Conservation (phyloP, 1,284 basidiomycete genomes). For the Naganishia sp. region DNA sequence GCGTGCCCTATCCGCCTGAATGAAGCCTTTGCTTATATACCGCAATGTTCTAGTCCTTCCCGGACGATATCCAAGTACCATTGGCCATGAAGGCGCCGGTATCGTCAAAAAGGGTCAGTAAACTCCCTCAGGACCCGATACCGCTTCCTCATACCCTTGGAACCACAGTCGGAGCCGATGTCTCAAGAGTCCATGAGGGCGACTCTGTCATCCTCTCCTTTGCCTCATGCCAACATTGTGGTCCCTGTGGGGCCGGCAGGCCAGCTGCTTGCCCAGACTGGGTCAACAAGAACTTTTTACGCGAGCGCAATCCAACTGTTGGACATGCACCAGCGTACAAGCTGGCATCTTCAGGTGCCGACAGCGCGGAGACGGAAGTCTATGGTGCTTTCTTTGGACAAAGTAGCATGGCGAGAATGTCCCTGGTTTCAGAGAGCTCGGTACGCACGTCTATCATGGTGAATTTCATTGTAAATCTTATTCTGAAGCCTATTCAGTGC, state of each 20-base stretch:
- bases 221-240: slow-evolving; percentile 22
- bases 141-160: not conserved
- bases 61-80: slow-evolving; percentile 22
- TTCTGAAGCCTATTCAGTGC: slow-evolving; percentile 17
- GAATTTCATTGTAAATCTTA: too few relatives aligned
- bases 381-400: slow-evolving; percentile 29
- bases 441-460: not conserved
- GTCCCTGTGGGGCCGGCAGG: slow-evolving; percentile 4
- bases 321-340: slow-evolving; percentile 1
- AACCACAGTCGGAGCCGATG: slow-evolving; percentile 13
- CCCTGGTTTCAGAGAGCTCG: slow-evolving; percentile 22
- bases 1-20: not conserved
- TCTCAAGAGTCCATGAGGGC: slow-evolving; percentile 9
- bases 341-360: not conserved
- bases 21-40: not conserved
- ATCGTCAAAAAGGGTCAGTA: slow-evolving; percentile 19
- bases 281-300: slow-evolving; percentile 27
- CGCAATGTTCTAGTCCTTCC: slow-evolving; percentile 5
- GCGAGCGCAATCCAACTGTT: slow-evolving; percentile 5
- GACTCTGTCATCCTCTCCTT: slow-evolving; percentile 28
- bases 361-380: not conserved
- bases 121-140: too few relatives aligned
- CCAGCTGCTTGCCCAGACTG: slow-evolving; percentile 27
- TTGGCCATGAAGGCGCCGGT: slow-evolving; percentile 28
- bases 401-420: slow-evolving; percentile 25